Percentiles rank a stretch among this genome's conserved stretches.
Evolutionary conservation across 768 basidiomycete species (phyloP).

Genomic region (Naganishia kalamii): DNA sequence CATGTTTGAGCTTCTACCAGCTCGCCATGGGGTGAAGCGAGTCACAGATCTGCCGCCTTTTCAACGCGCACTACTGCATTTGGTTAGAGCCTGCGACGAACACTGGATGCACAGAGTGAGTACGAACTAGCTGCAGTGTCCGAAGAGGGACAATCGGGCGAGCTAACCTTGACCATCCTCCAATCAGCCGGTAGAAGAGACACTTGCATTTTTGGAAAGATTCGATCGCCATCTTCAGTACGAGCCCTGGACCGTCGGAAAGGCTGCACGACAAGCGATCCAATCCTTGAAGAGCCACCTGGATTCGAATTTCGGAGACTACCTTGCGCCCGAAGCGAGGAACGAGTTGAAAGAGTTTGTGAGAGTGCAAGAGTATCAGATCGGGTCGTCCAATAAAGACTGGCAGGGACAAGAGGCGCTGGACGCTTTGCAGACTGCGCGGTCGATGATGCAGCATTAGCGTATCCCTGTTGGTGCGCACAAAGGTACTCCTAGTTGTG

Average conservation of each 20-base stretch:
- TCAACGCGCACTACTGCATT: background rate
- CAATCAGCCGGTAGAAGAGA: background rate
- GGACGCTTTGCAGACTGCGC: background rate
- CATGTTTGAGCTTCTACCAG: background rate
- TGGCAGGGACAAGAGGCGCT: slow-evolving; percentile 4
- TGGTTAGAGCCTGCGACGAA: background rate
- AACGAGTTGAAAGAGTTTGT: slow-evolving; percentile 8
- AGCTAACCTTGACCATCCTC: too few species aligned
- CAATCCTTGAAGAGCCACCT: background rate
- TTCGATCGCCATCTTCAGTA: background rate
- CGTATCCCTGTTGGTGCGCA: too few species aligned
- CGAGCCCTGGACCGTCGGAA: background rate
- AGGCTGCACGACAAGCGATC: background rate
- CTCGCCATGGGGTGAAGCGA: background rate
- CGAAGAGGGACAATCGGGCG: too few species aligned
- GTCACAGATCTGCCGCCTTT: background rate
- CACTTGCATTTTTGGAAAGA: background rate
- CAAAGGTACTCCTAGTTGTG: too few species aligned
- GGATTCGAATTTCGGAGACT: background rate
- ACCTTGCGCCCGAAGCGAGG: slow-evolving; percentile 7
- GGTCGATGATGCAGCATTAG: background rate
- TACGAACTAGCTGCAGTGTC: background rate
- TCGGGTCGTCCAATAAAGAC: slow-evolving; percentile 3
- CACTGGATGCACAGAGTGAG: background rate
- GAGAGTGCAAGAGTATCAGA: slow-evolving; percentile 6